Evolutionary conservation across 495 filamentous ascomycete species (phyloP), one percentile per base, ranked within the genome.

Genomic region (Chaetomium cochliodes): DNA sequence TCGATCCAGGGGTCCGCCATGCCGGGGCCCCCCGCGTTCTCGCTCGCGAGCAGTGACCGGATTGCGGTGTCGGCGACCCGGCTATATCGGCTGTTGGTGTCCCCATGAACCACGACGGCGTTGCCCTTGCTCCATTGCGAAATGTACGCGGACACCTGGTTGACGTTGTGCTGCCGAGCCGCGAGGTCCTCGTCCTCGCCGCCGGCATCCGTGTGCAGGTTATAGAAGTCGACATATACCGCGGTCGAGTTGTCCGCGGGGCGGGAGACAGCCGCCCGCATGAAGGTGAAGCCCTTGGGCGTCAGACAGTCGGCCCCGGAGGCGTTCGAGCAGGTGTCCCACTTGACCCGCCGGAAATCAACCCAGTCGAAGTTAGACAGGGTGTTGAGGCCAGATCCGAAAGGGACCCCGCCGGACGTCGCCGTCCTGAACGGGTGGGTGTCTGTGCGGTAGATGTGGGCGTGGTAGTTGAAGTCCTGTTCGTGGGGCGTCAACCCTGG

Each of bases 401-500:
- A 78, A 4, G 77, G 81, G 3, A 86, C 85, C 26, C 82, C 84
- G 22, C 87, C 87, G 4, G 82, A 85, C 3, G 85, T 88, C 0
- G 84, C 70, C 5, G 86, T 87, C 46, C 85, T 77, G 70, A 84
- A 83, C 18, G 80, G 77, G 69, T 87, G 85, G 47, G 68, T 74
- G 69, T 86, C 81, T 25, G 80, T 80, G 0, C 67, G 72, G 70
- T 87, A 87, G 61, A 88, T 76, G 59, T 78, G 71, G 8, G 82
- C 82, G 68, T 88, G 86, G 71, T 86, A 88, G 75, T 85, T 85
- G 78, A 88, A 88, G 70, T 88, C 84, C 80, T 76, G 55, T 47
- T 47, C 37, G 46, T 20, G 20, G n/a, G 20, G 18, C 18, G 2
- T 58, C 39, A 28, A 22, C 39, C 2, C 13, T 18, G 9, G 50